Conservation (phyloP, 345 rosid species). For the Pugionium dolabratum region DNA sequence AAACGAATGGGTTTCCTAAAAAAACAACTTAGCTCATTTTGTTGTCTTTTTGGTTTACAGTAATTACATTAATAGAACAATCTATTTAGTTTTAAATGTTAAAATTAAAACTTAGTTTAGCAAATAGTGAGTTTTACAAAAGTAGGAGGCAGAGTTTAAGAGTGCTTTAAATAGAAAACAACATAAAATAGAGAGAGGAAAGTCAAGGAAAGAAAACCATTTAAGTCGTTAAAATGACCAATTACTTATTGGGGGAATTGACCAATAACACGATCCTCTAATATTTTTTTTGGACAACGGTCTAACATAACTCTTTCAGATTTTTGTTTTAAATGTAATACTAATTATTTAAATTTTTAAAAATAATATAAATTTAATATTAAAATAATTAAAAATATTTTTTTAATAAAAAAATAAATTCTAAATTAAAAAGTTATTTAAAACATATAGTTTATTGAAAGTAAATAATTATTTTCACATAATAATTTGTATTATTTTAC, state of each 20-base stretch:
- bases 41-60: constrained; percentile 14
- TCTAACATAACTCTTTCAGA: too few species aligned
- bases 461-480: too few species aligned
- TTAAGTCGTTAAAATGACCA: background rate
- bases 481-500: too few species aligned
- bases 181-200: background rate
- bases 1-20: constrained; percentile 25
- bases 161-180: background rate
- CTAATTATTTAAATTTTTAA: too few species aligned
- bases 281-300: background rate
- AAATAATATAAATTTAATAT: too few species aligned
- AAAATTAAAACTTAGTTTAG: background rate
- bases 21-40: constrained; percentile 26
- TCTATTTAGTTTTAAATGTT: background rate
- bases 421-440: too few species aligned
- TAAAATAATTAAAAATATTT: too few species aligned
- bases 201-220: background rate
- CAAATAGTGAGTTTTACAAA: background rate
- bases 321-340: too few species aligned
- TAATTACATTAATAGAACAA: background rate
- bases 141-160: constrained; percentile 4
- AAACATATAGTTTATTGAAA: too few species aligned
- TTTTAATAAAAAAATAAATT: too few species aligned
- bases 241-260: background rate
- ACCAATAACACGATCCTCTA: background rate